Conservation (phyloP, 2,329 filamentous ascomycete species). For the Aspergillus hortae region DNA sequence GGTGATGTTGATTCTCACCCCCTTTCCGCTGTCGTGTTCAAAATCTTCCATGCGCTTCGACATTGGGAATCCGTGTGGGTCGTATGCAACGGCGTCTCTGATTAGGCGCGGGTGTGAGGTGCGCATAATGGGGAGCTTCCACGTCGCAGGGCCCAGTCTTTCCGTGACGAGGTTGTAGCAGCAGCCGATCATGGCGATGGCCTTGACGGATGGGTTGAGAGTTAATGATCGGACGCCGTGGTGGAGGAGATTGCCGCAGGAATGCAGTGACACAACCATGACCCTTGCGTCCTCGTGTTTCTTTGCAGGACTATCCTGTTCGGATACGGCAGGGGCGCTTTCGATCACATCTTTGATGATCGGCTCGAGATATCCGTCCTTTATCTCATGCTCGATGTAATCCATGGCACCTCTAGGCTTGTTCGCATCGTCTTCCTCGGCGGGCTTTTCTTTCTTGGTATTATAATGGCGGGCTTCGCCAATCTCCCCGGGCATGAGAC, state of each 20-base stretch:
- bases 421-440: slow-evolving; percentile 10
- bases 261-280: slow-evolving; percentile 94
- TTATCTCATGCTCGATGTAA: slow-evolving; percentile 44
- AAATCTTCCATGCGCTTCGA: slow-evolving; percentile 63
- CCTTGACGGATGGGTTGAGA: slow-evolving; percentile 76
- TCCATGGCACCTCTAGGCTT: slow-evolving; percentile 34
- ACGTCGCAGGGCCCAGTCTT: slow-evolving; percentile 78
- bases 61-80: slow-evolving; percentile 94
- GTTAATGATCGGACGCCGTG: slow-evolving; percentile 84
- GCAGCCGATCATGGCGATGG: slow-evolving; percentile 94
- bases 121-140: slow-evolving; percentile 75
- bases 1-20: slow-evolving; percentile 87
- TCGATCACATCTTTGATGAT: slow-evolving; percentile 35
- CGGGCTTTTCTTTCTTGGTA: slow-evolving; percentile 3
- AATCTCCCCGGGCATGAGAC: slow-evolving; percentile 29
- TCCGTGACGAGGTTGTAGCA: slow-evolving; percentile 98
- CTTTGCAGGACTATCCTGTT: neutral
- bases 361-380: slow-evolving; percentile 41
- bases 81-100: slow-evolving; percentile 66
- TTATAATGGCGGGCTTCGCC: slow-evolving; percentile 11
- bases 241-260: slow-evolving; percentile 95
- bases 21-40: slow-evolving; percentile 52
- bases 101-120: slow-evolving; percentile 68
- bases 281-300: slow-evolving; percentile 38
- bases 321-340: slow-evolving; percentile 7